Conservation (phyloP, 495 filamentous ascomycete genomes). For the Aspergillus diversus region DNA sequence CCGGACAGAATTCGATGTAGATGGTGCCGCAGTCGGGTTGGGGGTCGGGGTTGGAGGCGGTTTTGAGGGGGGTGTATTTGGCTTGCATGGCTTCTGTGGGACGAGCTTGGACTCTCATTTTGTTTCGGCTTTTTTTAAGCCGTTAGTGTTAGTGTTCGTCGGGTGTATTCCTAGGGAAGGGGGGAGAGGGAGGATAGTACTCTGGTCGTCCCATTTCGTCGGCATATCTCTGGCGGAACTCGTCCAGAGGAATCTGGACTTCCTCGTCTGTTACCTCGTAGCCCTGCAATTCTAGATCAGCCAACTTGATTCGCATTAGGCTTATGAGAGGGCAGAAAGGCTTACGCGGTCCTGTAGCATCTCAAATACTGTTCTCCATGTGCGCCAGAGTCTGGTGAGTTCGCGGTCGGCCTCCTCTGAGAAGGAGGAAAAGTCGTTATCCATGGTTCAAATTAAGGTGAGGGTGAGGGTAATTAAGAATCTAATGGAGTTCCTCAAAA, state of each 20-base stretch:
- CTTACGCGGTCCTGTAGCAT: slow-evolving; percentile 80
- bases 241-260: slow-evolving; percentile 75
- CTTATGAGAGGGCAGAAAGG: slow-evolving; percentile 1
- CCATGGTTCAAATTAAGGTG: slow-evolving; percentile 38
- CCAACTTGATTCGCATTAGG: neutral
- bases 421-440: slow-evolving; percentile 53
- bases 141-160: slow-evolving; percentile 3
- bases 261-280: slow-evolving; percentile 92
- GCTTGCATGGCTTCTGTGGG: slow-evolving; percentile 81
- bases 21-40: slow-evolving; percentile 78
- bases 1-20: slow-evolving; percentile 88
- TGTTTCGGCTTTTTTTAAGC: slow-evolving; percentile 63
- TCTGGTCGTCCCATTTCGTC: slow-evolving; percentile 70
- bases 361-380: slow-evolving; percentile 84
- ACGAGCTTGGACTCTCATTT: slow-evolving; percentile 82
- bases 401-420: slow-evolving; percentile 66
- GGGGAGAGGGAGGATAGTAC: slow-evolving; percentile 47
- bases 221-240: slow-evolving; percentile 70
- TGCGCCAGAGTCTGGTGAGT: slow-evolving; percentile 78
- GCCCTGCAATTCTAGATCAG: slow-evolving; percentile 56
- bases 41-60: slow-evolving; percentile 64
- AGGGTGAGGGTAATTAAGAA: slow-evolving; percentile 5
- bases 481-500: neutral
- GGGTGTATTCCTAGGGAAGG: slow-evolving; percentile 3
- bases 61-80: slow-evolving; percentile 75